phyloP scores from a whole-genome alignment of 177 flowering plant genomes.

The Vitis hybrid region DNA sequence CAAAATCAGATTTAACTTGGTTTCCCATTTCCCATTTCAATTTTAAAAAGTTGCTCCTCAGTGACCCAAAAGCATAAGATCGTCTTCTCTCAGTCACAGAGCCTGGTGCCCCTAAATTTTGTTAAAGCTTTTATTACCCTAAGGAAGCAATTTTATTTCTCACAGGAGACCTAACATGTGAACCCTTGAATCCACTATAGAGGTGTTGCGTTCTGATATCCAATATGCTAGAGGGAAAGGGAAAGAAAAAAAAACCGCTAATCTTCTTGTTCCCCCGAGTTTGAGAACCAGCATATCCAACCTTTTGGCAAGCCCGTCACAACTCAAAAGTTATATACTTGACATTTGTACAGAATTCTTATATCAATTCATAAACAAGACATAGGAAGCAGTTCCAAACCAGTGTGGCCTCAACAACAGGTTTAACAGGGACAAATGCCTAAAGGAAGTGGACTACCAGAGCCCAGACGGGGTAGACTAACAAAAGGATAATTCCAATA shows the following conservation, averaged over 20 bases:
- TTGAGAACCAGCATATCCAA: neutral
- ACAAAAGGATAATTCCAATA: slow-evolving; percentile 41
- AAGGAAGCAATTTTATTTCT: too few species aligned
- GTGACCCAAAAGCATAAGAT: too few species aligned
- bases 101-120: too few species aligned
- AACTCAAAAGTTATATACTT: neutral
- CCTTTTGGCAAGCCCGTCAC: neutral
- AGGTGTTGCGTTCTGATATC: too few species aligned
- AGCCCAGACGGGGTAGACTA: slow-evolving; percentile 44
- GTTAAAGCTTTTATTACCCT: too few species aligned
- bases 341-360: neutral
- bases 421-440: neutral
- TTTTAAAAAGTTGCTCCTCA: too few species aligned
- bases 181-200: too few species aligned
- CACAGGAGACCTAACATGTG: too few species aligned
- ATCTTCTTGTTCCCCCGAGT: neutral
- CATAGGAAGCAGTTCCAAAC: neutral
- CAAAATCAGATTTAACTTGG: too few species aligned
- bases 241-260: neutral
- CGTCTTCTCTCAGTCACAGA: too few species aligned
- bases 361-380: neutral
- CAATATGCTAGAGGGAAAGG: too few species aligned
- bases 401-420: neutral
- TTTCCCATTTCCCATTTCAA: too few species aligned
- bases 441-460: slow-evolving; percentile 31